Evolutionary conservation across 192 early-diverging fungal species (phyloP).

Genomic region (Coemansia reversa): DNA sequence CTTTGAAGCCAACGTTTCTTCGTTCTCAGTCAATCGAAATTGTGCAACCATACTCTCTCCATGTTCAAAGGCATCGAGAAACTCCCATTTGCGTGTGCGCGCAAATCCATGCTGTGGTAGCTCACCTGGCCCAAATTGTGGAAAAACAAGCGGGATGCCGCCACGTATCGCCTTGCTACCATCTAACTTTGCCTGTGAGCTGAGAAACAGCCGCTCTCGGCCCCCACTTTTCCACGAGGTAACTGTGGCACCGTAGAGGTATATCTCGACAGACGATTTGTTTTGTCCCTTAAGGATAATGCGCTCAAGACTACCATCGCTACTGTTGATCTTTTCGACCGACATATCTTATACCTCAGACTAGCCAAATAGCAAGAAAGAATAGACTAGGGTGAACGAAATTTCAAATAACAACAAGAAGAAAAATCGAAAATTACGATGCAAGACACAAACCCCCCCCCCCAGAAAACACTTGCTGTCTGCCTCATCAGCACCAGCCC

Average conservation of each 20-base stretch:
- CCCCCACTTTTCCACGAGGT: conserved; percentile 81
- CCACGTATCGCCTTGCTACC: conserved; percentile 93
- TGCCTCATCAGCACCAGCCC: background rate
- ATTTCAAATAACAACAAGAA: background rate
- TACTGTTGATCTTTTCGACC: conserved; percentile 34
- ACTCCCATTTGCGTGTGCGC: conserved; percentile 44
- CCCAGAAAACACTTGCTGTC: background rate
- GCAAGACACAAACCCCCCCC: no score
- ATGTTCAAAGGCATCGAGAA: conserved; percentile 23
- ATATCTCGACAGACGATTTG: conserved; percentile 34
- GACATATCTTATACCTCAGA: conserved; percentile 4
- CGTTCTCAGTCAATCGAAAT: conserved; percentile 42
- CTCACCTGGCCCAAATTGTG: conserved; percentile 55
- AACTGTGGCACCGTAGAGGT: conserved; percentile 80
- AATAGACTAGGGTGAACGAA: background rate
- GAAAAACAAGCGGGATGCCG: conserved; percentile 63
- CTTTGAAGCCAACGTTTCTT: conserved; percentile 34
- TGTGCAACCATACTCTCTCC: conserved; percentile 43
- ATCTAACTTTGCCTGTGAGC: conserved; percentile 75
- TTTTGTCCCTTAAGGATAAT: conserved; percentile 34
- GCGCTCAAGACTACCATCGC: conserved; percentile 35
- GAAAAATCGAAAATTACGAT: background rate
- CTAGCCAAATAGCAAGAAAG: background rate
- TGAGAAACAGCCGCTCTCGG: conserved; percentile 84
- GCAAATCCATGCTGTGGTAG: conserved; percentile 61